phyloP scores from a whole-genome alignment of 2,329 filamentous ascomycete genomes.

The Pseudogymnoascus sp. region DNA sequence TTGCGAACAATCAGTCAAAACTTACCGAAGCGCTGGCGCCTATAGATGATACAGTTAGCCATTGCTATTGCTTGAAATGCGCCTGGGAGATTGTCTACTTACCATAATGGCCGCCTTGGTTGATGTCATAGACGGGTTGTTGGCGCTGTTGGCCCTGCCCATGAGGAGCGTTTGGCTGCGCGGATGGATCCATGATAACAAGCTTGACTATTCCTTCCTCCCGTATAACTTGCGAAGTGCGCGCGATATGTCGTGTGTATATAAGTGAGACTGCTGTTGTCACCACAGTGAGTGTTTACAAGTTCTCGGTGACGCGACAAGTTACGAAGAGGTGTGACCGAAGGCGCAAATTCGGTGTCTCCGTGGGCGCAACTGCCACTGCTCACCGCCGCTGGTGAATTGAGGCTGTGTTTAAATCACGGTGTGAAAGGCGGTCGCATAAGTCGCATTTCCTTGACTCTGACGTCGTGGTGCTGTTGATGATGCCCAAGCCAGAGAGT shows the following conservation, averaged over 20 bases:
- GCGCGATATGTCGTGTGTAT: conserved; percentile 2
- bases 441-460: conserved; percentile 7
- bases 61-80: background rate
- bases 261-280: background rate
- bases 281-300: conserved; percentile 1
- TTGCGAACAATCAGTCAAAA: conserved; percentile 16
- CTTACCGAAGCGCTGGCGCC: conserved; percentile 61
- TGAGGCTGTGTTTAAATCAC: conserved; percentile 6
- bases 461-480: conserved; percentile 8
- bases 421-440: conserved; percentile 7
- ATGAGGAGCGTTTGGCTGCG: conserved; percentile 44
- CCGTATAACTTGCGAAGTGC: background rate
- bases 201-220: background rate
- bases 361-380: conserved; percentile 5
- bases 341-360: conserved; percentile 2
- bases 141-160: conserved; percentile 34
- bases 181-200: conserved; percentile 44
- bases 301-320: conserved; percentile 5
- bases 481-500: conserved; percentile 6
- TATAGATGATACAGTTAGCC: conserved; percentile 29
- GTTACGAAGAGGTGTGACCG: background rate
- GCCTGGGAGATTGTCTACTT: conserved; percentile 25
- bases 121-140: conserved; percentile 62
- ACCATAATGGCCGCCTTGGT: conserved; percentile 73
- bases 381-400: conserved; percentile 3